Evolutionary conservation across 176 grass and related monocot genomes (phyloP), one percentile per base, ranked within the genome.

Genomic region (Lolium perenne): DNA sequence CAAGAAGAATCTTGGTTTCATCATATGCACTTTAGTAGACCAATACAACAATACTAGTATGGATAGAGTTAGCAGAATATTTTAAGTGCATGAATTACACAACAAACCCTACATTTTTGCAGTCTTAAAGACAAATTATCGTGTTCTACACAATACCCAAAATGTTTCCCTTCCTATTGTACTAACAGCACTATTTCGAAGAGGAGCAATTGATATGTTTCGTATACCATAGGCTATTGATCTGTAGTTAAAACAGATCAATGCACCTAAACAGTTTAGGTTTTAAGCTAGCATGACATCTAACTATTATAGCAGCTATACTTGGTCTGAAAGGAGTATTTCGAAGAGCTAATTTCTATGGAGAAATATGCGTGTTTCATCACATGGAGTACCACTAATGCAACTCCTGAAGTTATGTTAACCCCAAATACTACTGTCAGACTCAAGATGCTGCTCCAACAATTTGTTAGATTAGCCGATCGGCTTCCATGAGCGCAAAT

Each of bases 1-100:
- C 61, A 54, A 82, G 18, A 77, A 76, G 64, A 75, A 69, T 26
- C 18, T 67, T 29, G 10, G 8, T 67, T 51, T 50, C 46, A 53
- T 38, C 10, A 81, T 62, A 67, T 8, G 23, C 53, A 81, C 13
- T 14, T 5, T 53, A 21, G 10, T 21, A 81, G 43, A 67, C 6
- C 20, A 64, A 21, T 48, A 26, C 22, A 46, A 71, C 5, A 73
- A 25, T 56, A 23, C 48, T 13, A 66, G 1, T 53, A 46, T 43
- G 49, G 69, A 22, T 61, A 72, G 13, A 21, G 50, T 23, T 46
- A 32, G 65, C 0, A 4, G 18, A 10, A 22, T 47, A 22, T 22
- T 46, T 72, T 46, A 41, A 72, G 3, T 1, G 4, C 7, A 12
- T 6, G 40, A 71, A 47, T 46, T 47, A 21, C 69, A 22, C 9